Evolutionary conservation across 441 rosid species (phyloP).

Genomic region (Brassica balearica): DNA sequence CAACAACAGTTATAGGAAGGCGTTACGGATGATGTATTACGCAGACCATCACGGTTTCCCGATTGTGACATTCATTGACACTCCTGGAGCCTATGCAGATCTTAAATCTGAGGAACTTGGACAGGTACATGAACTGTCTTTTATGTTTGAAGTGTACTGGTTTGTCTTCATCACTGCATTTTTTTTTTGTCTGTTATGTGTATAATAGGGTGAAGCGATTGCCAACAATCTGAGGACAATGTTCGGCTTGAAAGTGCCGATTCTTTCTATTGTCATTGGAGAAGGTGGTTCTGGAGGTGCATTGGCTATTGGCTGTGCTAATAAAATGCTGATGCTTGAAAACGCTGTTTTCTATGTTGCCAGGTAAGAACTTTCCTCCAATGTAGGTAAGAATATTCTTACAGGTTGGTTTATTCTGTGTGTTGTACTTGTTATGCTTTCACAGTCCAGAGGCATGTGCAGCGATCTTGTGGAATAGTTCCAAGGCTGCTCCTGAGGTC

Average conservation of each 20-base stretch:
- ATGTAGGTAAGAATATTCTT: constrained; percentile 5
- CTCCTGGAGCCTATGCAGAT: constrained; percentile 94
- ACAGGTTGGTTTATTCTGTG: constrained; percentile 3
- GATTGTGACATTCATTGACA: constrained; percentile 87
- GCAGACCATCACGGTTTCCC: constrained; percentile 98
- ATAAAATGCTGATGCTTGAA: constrained; percentile 90
- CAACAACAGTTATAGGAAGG: constrained; percentile 81
- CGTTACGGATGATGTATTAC: constrained; percentile 89
- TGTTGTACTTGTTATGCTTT: constrained; percentile 14
- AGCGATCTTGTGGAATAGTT: constrained; percentile 89
- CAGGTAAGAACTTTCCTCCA: constrained; percentile 52
- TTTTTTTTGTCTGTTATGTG: constrained; percentile 24
- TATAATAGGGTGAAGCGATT: constrained; percentile 91
- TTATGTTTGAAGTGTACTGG: constrained; percentile 20
- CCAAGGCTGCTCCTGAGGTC: constrained; percentile 94
- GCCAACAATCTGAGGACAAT: constrained; percentile 88
- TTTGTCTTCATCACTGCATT: background rate
- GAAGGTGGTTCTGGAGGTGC: constrained; percentile 99
- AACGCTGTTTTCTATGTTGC: constrained; percentile 95
- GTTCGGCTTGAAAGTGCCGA: constrained; percentile 94
- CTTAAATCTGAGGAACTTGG: constrained; percentile 91
- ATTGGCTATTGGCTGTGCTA: constrained; percentile 90
- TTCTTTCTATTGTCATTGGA: constrained; percentile 86
- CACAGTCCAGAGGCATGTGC: constrained; percentile 97
- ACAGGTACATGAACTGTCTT: constrained; percentile 56